Percentiles rank a stretch among this genome's conserved stretches.
Conservation (phyloP, 2,329 filamentous ascomycete species). For the Orbilia javanica region DNA sequence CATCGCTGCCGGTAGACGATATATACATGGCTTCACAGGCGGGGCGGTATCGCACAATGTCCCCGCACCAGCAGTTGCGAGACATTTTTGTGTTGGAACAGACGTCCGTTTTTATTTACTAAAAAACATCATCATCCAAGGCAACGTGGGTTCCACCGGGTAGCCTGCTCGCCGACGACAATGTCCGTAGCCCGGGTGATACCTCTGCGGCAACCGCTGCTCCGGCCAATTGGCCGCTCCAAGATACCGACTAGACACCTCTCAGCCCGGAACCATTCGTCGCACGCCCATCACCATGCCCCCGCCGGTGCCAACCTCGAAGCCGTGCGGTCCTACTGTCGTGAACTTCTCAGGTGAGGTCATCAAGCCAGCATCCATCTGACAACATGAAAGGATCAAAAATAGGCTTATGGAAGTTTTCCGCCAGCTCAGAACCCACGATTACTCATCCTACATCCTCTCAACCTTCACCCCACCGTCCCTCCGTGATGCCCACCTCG, state of each 20-base stretch:
- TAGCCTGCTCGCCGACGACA: conserved; percentile 1
- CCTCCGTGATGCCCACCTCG: conserved; percentile 85
- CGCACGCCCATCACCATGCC: conserved; percentile 64
- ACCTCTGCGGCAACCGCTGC: background rate
- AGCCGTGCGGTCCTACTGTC: conserved; percentile 37
- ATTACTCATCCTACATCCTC: conserved; percentile 88
- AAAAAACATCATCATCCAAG: conserved; percentile 9
- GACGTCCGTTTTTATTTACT: conserved; percentile 19
- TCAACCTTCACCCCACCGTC: conserved; percentile 83
- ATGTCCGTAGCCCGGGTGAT: conserved; percentile 14
- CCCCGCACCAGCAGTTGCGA: background rate
- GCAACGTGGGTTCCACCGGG: background rate
- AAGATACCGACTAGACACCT: background rate
- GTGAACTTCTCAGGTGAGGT: conserved; percentile 50
- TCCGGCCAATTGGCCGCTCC: conserved; percentile 6
- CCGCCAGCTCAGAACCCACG: conserved; percentile 75
- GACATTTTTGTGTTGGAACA: conserved; percentile 31
- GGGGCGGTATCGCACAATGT: background rate
- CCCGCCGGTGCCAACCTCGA: conserved; percentile 20
- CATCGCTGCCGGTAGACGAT: too few relatives aligned
- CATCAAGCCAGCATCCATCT: background rate
- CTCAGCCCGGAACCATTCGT: conserved; percentile 17
- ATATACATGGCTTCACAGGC: too few relatives aligned
- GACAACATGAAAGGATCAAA: background rate
- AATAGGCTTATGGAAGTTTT: background rate